phyloP scores from a whole-genome alignment of 108 stramenopile genomes.

The Chaetoceros tenuissimus region DNA sequence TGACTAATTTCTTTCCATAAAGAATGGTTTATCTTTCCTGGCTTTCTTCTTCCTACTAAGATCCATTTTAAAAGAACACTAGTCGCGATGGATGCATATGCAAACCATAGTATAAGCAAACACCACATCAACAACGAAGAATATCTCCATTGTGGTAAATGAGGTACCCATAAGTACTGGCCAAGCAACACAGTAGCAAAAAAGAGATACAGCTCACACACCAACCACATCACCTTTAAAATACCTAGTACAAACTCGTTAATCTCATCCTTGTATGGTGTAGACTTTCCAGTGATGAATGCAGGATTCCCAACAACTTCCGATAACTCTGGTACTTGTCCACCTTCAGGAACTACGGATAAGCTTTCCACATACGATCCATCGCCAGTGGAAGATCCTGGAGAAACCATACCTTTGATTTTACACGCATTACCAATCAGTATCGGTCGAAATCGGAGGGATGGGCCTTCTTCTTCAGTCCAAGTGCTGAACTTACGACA shows the following conservation, averaged over 20 bases:
- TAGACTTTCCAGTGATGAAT: too few relatives aligned
- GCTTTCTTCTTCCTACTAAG: conserved; percentile 1
- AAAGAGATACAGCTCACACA: conserved; percentile 5
- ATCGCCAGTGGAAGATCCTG: background rate
- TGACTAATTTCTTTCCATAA: background rate
- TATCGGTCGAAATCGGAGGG: conserved; percentile 3
- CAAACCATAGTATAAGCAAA: background rate
- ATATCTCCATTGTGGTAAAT: conserved; percentile 7
- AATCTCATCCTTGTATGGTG: background rate
- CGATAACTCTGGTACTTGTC: background rate
- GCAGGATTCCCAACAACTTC: conserved; percentile 4
- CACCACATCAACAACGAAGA: background rate
- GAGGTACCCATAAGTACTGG: background rate
- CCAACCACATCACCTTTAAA: conserved; percentile 5
- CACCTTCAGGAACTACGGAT: conserved; percentile 3
- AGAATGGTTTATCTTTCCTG: too few relatives aligned
- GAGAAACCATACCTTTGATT: background rate
- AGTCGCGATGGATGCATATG: background rate
- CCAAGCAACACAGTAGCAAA: background rate
- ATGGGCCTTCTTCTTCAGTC: conserved; percentile 2
- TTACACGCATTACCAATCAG: background rate
- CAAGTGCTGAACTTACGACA: conserved; percentile 6
- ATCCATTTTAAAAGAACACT: conserved; percentile 5
- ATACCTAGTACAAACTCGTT: background rate
- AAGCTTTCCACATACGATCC: background rate